These are phyloP conservation scores for Saprolegnia parasitica DNA, from an alignment of 352 stramenopile species.

Conservation along the genomic window DNA sequence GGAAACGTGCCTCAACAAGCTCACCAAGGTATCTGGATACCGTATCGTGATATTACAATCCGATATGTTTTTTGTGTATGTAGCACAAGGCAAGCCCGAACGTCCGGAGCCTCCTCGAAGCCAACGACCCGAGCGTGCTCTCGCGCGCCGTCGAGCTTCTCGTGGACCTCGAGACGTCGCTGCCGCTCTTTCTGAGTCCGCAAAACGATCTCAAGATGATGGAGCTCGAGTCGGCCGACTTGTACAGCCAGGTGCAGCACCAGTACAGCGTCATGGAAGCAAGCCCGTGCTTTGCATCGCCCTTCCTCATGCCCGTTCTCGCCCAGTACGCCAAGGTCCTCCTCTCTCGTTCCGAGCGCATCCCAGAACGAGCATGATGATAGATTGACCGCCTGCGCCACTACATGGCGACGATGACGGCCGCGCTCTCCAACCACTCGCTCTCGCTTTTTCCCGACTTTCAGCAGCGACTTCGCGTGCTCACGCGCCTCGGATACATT, in stretches of 20 bases:
- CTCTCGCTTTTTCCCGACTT: slow-evolving; percentile 97
- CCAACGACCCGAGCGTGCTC: slow-evolving; percentile 61
- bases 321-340: slow-evolving; percentile 23
- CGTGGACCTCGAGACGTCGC: slow-evolving; percentile 18
- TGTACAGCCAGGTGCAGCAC: slow-evolving; percentile 39
- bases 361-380: too few relatives aligned
- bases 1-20: slow-evolving; percentile 68
- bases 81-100: slow-evolving; percentile 16
- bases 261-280: slow-evolving; percentile 17
- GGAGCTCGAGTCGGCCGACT: slow-evolving; percentile 67
- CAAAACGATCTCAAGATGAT: slow-evolving; percentile 72
- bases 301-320: slow-evolving; percentile 21
- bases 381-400: slow-evolving; percentile 73
- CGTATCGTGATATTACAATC: slow-evolving; percentile 11
- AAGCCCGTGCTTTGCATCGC: slow-evolving; percentile 24
- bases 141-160: slow-evolving; percentile 47
- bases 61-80: slow-evolving; percentile 2
- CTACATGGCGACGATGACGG: slow-evolving; percentile 40
- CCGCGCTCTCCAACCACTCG: slow-evolving; percentile 57
- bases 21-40: slow-evolving; percentile 46
- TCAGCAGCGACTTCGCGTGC: slow-evolving; percentile 89
- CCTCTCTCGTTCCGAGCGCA: too few relatives aligned
- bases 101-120: slow-evolving; percentile 49
- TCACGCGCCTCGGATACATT: slow-evolving; percentile 94
- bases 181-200: slow-evolving; percentile 59